These are phyloP conservation scores for Acanthamoeba royreba DNA, from an alignment of 208 protist genomes.

Conservation along the genomic window DNA sequence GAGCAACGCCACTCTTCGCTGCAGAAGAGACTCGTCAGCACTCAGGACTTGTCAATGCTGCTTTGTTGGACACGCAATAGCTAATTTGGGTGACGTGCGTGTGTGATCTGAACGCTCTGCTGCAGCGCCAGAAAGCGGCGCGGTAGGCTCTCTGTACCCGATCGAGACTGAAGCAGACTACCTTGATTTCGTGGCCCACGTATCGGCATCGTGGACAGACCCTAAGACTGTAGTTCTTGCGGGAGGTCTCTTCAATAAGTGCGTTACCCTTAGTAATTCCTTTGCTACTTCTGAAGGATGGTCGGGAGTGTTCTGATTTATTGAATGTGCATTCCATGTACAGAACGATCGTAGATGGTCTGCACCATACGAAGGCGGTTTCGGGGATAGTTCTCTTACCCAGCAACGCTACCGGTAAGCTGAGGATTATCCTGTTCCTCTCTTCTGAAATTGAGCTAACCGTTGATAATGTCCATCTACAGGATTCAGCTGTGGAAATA, in stretches of 20 bases:
- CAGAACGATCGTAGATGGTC: constrained; percentile 1
- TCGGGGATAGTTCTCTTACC: neutral
- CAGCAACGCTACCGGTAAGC: neutral
- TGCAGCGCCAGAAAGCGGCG: neutral
- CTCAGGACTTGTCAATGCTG: neutral
- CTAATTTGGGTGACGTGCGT: neutral
- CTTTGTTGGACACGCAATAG: neutral
- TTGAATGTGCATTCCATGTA: neutral
- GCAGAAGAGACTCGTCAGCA: neutral
- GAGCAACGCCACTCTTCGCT: neutral
- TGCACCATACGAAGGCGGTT: neutral
- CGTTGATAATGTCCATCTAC: neutral
- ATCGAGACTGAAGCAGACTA: neutral
- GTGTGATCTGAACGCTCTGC: too few relatives aligned
- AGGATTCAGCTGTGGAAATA: neutral
- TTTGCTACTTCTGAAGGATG: neutral
- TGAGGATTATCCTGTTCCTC: neutral
- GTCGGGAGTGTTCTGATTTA: neutral
- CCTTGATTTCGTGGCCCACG: neutral
- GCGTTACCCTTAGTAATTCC: neutral
- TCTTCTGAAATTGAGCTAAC: neutral
- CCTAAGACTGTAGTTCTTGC: constrained; percentile 11
- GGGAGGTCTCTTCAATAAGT: constrained; percentile 17
- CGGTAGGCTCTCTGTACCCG: neutral
- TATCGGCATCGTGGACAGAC: neutral